phyloP scores from a whole-genome alignment of 2,329 filamentous ascomycete species.

The Trichoderma breve region DNA sequence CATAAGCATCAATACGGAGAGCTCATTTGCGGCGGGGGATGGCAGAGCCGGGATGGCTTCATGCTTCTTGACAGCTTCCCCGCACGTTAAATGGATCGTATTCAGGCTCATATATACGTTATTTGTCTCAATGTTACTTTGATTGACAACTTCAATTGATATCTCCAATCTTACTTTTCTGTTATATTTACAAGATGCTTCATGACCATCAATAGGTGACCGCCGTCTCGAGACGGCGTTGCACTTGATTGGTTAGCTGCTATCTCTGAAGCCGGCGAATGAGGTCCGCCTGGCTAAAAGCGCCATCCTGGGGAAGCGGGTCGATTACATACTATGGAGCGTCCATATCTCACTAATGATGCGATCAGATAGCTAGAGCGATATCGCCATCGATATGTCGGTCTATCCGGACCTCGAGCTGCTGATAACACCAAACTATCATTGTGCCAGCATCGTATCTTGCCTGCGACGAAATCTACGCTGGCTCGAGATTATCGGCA shows the following conservation, averaged over 20 bases:
- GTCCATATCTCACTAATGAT: background rate
- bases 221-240: background rate
- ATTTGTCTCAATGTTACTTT: too few species aligned
- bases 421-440: background rate
- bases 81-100: background rate
- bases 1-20: background rate
- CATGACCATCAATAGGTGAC: background rate
- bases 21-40: background rate
- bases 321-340: background rate
- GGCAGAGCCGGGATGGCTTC: background rate
- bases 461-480: background rate
- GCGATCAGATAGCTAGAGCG: background rate
- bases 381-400: background rate
- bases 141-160: background rate
- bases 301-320: conserved; percentile 14
- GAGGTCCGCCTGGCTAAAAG: background rate
- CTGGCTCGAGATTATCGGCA: background rate
- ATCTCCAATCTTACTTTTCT: background rate
- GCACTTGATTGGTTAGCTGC: background rate
- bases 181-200: background rate
- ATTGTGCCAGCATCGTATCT: background rate
- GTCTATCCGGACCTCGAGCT: background rate
- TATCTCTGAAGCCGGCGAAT: background rate
- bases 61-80: background rate
- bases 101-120: background rate